These are phyloP conservation scores for Cubamyces lactineus DNA, from an alignment of 768 basidiomycete species.

Conservation along the genomic window DNA sequence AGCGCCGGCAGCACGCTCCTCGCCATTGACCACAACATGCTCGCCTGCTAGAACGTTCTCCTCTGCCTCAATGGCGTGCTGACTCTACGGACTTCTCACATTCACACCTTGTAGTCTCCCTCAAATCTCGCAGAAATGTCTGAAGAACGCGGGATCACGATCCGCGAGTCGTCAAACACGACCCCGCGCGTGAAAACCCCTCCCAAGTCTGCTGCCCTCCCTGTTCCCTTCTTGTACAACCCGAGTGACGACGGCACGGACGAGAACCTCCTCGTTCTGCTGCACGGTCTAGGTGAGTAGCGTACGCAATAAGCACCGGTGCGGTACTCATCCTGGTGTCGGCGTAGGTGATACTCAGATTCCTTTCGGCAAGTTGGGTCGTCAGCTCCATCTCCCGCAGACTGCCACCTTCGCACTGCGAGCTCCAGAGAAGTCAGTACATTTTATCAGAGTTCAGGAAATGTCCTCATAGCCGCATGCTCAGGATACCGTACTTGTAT, in stretches of 20 bases:
- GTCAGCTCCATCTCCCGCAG: conserved; percentile 81
- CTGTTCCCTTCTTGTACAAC: conserved; percentile 64
- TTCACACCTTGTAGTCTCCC: too few species aligned
- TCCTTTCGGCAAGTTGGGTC: conserved; percentile 77
- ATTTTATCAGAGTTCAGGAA: not conserved
- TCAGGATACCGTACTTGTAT: conserved; percentile 76
- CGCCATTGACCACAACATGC: conserved; percentile 8
- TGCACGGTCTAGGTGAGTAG: conserved; percentile 81
- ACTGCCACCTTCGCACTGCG: conserved; percentile 83
- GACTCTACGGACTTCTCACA: not conserved
- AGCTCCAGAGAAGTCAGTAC: conserved; percentile 71
- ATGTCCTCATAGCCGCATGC: not conserved
- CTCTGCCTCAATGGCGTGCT: not conserved
- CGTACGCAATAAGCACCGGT: not conserved
- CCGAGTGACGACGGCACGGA: conserved; percentile 84
- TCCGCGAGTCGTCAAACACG: conserved; percentile 19
- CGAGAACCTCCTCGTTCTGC: conserved; percentile 80
- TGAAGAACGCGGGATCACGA: conserved; percentile 14
- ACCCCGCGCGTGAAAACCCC: conserved; percentile 45
- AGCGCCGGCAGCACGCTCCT: conserved; percentile 7
- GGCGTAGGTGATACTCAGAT: conserved; percentile 74
- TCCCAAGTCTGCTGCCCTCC: conserved; percentile 50
- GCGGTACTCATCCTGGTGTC: not conserved
- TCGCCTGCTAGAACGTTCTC: conserved; percentile 8
- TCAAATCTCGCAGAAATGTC: not conserved